Percentiles rank a stretch among this genome's conserved stretches.
Conservation (phyloP, 768 basidiomycete genomes). For the Kwoniella newhampshirensis region DNA sequence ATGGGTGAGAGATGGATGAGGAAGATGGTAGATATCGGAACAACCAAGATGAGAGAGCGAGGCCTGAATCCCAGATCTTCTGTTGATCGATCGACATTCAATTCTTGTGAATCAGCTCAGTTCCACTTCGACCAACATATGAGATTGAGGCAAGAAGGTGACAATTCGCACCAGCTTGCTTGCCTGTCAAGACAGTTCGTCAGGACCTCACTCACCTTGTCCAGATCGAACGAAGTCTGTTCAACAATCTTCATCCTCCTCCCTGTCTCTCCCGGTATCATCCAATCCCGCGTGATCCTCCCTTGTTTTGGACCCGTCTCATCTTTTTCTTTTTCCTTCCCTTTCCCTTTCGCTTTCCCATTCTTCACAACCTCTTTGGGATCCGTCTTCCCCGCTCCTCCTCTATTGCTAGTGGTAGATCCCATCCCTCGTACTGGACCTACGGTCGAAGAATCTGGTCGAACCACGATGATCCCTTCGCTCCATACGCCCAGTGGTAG, state of each 20-base stretch:
- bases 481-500: conserved; percentile 42
- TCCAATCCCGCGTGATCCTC: conserved; percentile 34
- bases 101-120: background rate
- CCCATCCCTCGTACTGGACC: conserved; percentile 5
- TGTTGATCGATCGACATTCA: conserved; percentile 49
- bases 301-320: conserved; percentile 32
- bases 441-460: background rate
- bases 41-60: conserved; percentile 80
- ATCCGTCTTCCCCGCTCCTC: conserved; percentile 10
- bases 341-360: conserved; percentile 18
- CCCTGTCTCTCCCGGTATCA: background rate
- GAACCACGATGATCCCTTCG: conserved; percentile 40
- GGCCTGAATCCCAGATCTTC: conserved; percentile 97
- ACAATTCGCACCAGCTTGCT: too few species aligned
- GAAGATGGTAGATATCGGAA: conserved; percentile 18
- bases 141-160: too few species aligned
- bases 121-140: too few species aligned
- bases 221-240: conserved; percentile 84
- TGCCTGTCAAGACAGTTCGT: too few species aligned
- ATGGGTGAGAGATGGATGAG: background rate
- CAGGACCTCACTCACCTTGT: conserved; percentile 69
- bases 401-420: conserved; percentile 60
- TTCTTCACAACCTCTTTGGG: conserved; percentile 6
- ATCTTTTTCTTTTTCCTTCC: conserved; percentile 35
- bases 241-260: conserved; percentile 63